Evolutionary conservation across 225 moss, liverwort and hornwort species (phyloP).

Genomic region (Asterella californica): DNA sequence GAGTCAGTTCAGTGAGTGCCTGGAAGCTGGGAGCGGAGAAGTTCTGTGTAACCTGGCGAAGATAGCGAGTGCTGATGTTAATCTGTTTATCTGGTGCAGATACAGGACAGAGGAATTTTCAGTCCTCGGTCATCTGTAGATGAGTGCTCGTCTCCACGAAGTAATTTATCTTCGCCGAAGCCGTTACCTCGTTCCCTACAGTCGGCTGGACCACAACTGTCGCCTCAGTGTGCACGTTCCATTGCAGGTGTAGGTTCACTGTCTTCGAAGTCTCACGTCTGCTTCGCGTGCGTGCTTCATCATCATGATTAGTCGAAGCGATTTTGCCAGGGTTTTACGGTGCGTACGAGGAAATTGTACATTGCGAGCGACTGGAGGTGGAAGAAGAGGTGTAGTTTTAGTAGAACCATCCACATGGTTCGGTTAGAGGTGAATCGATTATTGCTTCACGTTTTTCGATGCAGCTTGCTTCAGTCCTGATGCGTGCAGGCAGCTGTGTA

Average conservation of each 20-base stretch:
- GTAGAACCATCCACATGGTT: not conserved
- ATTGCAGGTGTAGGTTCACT: slow-evolving; percentile 14
- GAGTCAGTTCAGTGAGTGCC: not conserved
- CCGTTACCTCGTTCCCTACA: not conserved
- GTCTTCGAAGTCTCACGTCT: slow-evolving; percentile 17
- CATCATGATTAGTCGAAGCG: slow-evolving; percentile 2
- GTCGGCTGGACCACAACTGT: not conserved
- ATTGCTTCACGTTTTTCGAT: not conserved
- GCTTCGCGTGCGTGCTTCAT: slow-evolving; percentile 19
- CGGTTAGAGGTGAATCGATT: not conserved
- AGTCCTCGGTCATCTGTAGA: not conserved
- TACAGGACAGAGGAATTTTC: slow-evolving; percentile 14
- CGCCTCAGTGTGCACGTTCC: slow-evolving; percentile 2
- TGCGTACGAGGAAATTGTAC: not conserved
- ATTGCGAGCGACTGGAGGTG: not conserved
- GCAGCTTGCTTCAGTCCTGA: not conserved
- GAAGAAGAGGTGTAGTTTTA: not conserved
- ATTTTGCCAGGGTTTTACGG: not conserved
- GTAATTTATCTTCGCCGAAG: slow-evolving; percentile 2
- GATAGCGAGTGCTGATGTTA: not conserved
- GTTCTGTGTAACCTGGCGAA: not conserved
- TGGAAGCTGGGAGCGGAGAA: not conserved
- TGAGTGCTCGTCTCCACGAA: slow-evolving; percentile 10
- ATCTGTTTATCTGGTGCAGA: not conserved
- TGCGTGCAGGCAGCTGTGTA: slow-evolving; percentile 15